Base-by-base conservation (phyloP, 176 grass and related monocot genomes). In the Pontederia crassipes region DNA sequence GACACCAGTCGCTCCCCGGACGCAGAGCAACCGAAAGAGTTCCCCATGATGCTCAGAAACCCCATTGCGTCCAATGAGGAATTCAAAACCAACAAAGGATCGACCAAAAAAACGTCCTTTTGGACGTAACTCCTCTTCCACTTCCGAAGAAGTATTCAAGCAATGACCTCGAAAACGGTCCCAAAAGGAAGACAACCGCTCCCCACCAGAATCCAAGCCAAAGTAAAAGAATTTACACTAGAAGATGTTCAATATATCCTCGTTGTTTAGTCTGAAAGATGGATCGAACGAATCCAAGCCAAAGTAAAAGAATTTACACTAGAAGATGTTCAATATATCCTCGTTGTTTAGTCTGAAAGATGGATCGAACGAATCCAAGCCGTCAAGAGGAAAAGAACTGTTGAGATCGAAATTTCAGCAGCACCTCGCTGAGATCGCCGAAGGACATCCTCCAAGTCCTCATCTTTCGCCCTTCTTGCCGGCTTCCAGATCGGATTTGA, bases 1-100 rank as follows among this genome's bases (percentile, higher is more conserved):
- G 92, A 97, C 70, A 97, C 92, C 46, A 97, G 92, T 47, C 87
- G 78, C 81, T 97, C 92, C 18, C 92, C 92, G 45, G 92, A 91
- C 46, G 92, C 92, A 27, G 92, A 91, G 67, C 92, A 97, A 8
- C 92, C 92, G 13, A 97, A 91, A 54, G 92, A 97, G 83, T 97
- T 97, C 49, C 92, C 92, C 73, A 97, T 80, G 49, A 96, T 77
- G 76, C 83, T 90, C 57, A 96, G 82, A 76, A 96, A 89, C 20
- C 92, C 92, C 92, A 96, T 96, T 48, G 70, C 80, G 54, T 65
- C 79, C 35, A 60, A 86, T 73, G 48, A 58, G 10, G 59, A 73
- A 52, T 49, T 49, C 15, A 70, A 72, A 29, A 53, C 17, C 13
- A 51, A 20, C 9, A 62, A 68, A 47, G 12, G 52, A 66, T 15